These are phyloP conservation scores for Pseudophaeomoniella oleicola DNA, from an alignment of 2,329 filamentous ascomycete species.

Conservation along the genomic window DNA sequence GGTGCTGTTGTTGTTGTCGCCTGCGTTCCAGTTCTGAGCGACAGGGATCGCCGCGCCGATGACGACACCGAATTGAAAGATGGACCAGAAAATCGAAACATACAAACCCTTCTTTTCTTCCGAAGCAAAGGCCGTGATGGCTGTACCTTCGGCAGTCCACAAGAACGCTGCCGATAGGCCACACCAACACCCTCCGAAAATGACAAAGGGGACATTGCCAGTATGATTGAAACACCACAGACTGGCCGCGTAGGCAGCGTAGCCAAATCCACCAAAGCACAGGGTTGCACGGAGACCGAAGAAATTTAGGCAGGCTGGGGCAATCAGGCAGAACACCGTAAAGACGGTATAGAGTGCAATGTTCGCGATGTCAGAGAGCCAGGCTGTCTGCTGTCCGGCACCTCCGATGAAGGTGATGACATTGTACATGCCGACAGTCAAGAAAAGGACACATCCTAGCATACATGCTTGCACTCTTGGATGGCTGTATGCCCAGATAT, in stretches of 20 bases:
- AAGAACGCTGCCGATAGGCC: conserved; percentile 67
- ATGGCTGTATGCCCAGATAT: background rate
- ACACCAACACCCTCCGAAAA: conserved; percentile 60
- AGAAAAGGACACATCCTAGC: background rate
- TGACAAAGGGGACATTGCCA: conserved; percentile 50
- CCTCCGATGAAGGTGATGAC: conserved; percentile 9
- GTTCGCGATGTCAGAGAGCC: conserved; percentile 8
- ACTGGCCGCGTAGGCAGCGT: conserved; percentile 57
- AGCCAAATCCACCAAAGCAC: conserved; percentile 60
- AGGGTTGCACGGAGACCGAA: conserved; percentile 56
- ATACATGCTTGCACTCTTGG: background rate
- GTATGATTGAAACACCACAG: conserved; percentile 60
- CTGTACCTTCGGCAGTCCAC: conserved; percentile 70
- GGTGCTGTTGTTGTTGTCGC: conserved; percentile 7
- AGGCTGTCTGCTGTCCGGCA: conserved; percentile 9
- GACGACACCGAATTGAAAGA: conserved; percentile 71
- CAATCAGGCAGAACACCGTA: conserved; percentile 7
- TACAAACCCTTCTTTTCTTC: conserved; percentile 65
- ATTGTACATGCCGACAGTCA: conserved; percentile 10
- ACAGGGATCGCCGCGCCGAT: conserved; percentile 43
- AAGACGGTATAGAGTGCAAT: conserved; percentile 9
- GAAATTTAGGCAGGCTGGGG: conserved; percentile 51
- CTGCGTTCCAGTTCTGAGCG: conserved; percentile 14
- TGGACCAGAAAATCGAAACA: conserved; percentile 74
- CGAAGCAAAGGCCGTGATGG: conserved; percentile 74